Conservation (phyloP, 495 filamentous ascomycete genomes). For the Xylaria castorea region DNA sequence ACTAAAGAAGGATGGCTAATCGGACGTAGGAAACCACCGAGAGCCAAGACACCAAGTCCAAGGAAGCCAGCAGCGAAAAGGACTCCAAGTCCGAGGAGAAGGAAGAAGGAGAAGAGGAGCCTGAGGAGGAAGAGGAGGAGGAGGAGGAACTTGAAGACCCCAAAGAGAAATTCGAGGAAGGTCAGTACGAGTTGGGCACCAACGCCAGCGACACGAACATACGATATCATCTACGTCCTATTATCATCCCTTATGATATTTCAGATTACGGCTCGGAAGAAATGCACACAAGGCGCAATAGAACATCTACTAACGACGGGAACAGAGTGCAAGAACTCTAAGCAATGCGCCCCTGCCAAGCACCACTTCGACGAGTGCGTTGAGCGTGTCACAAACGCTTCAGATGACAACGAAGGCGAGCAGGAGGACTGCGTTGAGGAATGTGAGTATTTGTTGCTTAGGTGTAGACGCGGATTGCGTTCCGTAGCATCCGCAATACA, state of each 20-base stretch:
- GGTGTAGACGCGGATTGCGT: background rate
- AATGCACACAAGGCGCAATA: background rate
- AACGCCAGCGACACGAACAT: background rate
- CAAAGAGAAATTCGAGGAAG: conserved; percentile 88
- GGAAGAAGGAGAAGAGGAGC: conserved; percentile 57
- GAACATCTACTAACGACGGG: conserved; percentile 38
- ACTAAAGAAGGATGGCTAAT: conserved; percentile 51
- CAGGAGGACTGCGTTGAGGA: conserved; percentile 98
- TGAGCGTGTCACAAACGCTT: conserved; percentile 82
- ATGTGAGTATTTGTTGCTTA: conserved; percentile 68
- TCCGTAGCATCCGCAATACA: conserved; percentile 7
- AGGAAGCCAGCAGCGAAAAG: conserved; percentile 38
- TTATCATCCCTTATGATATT: background rate
- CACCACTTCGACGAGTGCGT: conserved; percentile 98
- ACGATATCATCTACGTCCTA: background rate
- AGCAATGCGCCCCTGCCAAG: conserved; percentile 84
- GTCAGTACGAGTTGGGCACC: conserved; percentile 53
- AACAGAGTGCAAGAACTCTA: conserved; percentile 84
- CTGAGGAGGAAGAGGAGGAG: conserved; percentile 85
- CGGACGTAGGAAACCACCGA: conserved; percentile 23
- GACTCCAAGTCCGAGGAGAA: conserved; percentile 55
- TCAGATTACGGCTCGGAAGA: background rate
- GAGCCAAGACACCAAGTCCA: conserved; percentile 50
- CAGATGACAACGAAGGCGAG: conserved; percentile 64
- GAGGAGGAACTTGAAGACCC: conserved; percentile 88